Conservation (phyloP, 805 yeast species). For the Pichia occidentalis region DNA sequence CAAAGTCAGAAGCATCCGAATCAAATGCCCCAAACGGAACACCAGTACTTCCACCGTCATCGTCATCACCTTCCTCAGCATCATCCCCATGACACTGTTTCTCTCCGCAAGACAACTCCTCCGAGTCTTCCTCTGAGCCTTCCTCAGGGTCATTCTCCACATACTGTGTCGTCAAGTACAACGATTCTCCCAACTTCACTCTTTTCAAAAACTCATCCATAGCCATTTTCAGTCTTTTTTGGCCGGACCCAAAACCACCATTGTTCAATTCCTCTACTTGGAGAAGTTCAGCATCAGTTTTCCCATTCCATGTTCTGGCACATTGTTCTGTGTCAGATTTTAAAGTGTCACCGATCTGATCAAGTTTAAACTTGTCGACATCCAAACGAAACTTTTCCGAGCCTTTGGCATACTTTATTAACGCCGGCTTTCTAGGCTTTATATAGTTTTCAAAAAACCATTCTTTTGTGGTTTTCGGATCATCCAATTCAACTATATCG, state of each 20-base stretch:
- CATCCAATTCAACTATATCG: conserved; percentile 10
- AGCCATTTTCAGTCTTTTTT: conserved; percentile 42
- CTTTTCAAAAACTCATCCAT: conserved; percentile 42
- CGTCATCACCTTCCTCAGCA: conserved; percentile 20
- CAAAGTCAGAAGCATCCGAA: neutral
- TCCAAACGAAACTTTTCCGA: conserved; percentile 3
- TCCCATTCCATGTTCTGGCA: no score
- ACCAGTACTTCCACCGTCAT: conserved; percentile 22
- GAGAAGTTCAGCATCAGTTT: conserved; percentile 19
- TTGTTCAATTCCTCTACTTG: conserved; percentile 52
- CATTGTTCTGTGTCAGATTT: conserved; percentile 1
- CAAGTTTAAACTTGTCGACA: conserved; percentile 9
- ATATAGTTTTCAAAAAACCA: conserved; percentile 16
- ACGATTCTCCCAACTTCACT: conserved; percentile 33
- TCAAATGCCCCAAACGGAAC: conserved; percentile 10
- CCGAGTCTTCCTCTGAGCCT: conserved; percentile 26
- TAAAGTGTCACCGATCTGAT: conserved; percentile 11
- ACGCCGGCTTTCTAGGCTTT: conserved; percentile 12
- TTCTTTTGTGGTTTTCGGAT: conserved; percentile 9
- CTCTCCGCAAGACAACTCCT: no score
- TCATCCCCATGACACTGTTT: no score
- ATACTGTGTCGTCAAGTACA: conserved; percentile 69
- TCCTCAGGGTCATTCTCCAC: conserved; percentile 37
- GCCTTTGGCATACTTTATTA: conserved; percentile 7
- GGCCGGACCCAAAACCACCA: conserved; percentile 68